Evolutionary conservation across 1,139 yeast genomes (phyloP), one percentile per base, ranked within the genome.

Genomic region (Groenewaldozyma auringiensis): DNA sequence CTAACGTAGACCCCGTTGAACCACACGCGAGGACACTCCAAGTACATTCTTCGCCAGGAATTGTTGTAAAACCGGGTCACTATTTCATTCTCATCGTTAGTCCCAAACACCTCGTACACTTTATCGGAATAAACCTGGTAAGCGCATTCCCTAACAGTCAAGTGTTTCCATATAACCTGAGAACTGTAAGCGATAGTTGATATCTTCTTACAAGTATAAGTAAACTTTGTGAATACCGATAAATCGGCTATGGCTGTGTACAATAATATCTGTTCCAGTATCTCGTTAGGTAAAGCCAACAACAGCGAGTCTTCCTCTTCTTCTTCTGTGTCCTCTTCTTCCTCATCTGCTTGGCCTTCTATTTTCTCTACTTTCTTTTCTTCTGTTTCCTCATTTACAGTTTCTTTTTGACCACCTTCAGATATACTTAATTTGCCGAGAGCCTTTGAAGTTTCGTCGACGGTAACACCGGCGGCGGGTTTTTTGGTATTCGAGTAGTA

Each of bases 1-100:
- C 94, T 81, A 27, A 92, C 84, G 59, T 89, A 92, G 34, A 88
- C 75, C 1, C 98, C 98, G 43, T 78, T 70, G 61, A 78, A 86
- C 57, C 89, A 82, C 20, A 89, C 57, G 55, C 82, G 82, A 0
- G 97, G 96, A 32, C 85, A 63, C 38, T 72, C 64, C 18, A 60
- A 50, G 41, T 67, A 69, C 70, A 69, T 65, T 17, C 48, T 48
- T 29, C 64, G 57, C 71, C 71, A 70, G 27, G 63, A 57, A 21
- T 55, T 57, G 37, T 60, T 47, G 49, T 54, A 61, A 27, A 48
- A 40, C 29, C 40, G 40, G 32, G 37, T 40, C 13, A 46, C 55
- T 37, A 55, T 46, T 14, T 21, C 43, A 16, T 45, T 52, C 9
- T 42, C 44, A 22, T 44, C 45, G 1, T 37, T 41, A 9, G 44